Percentiles rank a stretch among this genome's conserved stretches.
phyloP scores from a whole-genome alignment of 164 flowering plant genomes.

The Aristolochia fimbriata region DNA sequence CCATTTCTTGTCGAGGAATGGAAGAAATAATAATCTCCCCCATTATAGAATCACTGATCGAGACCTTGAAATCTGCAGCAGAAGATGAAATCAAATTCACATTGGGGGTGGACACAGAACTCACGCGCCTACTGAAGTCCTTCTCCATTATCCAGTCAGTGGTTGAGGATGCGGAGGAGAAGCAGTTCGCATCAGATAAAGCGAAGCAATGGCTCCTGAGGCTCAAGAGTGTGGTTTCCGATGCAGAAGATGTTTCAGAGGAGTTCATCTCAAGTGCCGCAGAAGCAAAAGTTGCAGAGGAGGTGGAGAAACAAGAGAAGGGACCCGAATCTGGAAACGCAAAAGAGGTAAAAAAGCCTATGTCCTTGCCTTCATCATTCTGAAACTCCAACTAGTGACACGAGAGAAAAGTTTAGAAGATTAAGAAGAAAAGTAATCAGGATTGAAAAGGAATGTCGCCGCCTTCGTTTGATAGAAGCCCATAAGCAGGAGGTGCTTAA shows the following conservation, averaged over 20 bases:
- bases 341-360: background rate
- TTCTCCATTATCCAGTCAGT: too few species aligned
- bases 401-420: background rate
- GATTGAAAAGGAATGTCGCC: conserved; percentile 1
- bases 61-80: too few species aligned
- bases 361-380: background rate
- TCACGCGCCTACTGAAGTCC: too few species aligned
- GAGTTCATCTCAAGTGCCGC: background rate
- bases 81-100: too few species aligned
- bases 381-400: too few species aligned
- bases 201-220: background rate
- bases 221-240: background rate
- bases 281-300: background rate
- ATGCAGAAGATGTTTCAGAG: background rate
- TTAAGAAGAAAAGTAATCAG: background rate
- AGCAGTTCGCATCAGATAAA: background rate
- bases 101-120: too few species aligned
- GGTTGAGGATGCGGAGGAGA: conserved; percentile 2
- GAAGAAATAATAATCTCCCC: too few species aligned
- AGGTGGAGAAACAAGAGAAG: too few species aligned
- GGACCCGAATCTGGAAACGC: too few species aligned
- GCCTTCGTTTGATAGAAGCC: background rate
- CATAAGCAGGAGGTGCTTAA: too few species aligned
- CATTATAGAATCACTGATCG: too few species aligned
- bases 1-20: too few species aligned